These are phyloP conservation scores for Ceratobasidium sp. DNA, from an alignment of 1,284 basidiomycete genomes.

Conservation along the genomic window DNA sequence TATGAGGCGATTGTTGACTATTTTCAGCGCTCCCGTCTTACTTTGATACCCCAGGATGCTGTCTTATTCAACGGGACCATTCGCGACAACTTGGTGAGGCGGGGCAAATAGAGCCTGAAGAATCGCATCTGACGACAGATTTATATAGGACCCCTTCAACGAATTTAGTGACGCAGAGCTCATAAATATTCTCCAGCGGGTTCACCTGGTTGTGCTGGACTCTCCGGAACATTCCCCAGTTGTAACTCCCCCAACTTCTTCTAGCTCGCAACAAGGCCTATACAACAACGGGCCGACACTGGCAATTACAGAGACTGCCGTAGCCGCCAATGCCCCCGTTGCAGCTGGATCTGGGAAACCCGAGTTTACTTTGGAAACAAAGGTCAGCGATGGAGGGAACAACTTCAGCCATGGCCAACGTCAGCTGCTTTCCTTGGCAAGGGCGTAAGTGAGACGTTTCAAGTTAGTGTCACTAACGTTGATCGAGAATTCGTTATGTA, in stretches of 20 bases:
- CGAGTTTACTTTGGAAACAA: conserved; percentile 71
- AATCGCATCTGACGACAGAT: too few species aligned
- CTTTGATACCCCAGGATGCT: conserved; percentile 1
- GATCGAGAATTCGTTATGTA: background rate
- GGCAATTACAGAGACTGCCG: background rate
- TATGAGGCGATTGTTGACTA: too few species aligned
- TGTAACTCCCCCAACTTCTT: conserved; percentile 22
- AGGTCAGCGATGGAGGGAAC: conserved; percentile 80
- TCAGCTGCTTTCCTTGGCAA: conserved; percentile 82
- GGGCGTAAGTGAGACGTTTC: conserved; percentile 40
- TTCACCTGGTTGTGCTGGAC: conserved; percentile 57
- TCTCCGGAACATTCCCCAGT: conserved; percentile 12
- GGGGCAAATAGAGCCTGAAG: too few species aligned
- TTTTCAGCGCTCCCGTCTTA: conserved; percentile 25
- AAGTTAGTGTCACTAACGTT: too few species aligned
- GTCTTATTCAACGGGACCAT: conserved; percentile 36
- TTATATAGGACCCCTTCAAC: conserved; percentile 78
- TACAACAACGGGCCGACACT: too few species aligned
- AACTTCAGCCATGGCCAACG: conserved; percentile 89
- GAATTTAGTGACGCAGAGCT: conserved; percentile 84
- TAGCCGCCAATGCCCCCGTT: conserved; percentile 24
- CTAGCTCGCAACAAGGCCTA: conserved; percentile 7
- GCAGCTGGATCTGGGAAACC: conserved; percentile 50
- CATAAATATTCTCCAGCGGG: conserved; percentile 68
- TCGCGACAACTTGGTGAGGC: conserved; percentile 28